Base-by-base conservation (phyloP, 164 flowering plant species). In the Cinnamomum micranthum region DNA sequence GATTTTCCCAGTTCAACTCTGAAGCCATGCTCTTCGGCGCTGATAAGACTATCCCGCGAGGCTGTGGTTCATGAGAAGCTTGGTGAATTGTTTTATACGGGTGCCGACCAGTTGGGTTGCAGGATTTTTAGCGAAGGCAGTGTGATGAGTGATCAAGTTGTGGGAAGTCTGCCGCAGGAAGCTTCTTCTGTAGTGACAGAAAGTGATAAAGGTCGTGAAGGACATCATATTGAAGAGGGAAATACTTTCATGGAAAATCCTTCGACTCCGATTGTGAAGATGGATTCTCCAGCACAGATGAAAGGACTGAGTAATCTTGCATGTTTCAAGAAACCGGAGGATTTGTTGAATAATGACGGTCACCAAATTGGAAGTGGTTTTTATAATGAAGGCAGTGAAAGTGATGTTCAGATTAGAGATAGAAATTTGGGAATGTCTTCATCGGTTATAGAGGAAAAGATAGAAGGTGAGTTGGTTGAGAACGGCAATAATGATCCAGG, bases 401-500 rank as follows among this genome's bases (percentile, higher is more conserved):
- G 13, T 27, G 69, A 67, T 67, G 41, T 67, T 67, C 69, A 67
- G 50, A 20, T 67, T 15, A 67, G 47, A 67, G 69, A 10, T 4
- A 31, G 69, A 15, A 67, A 67, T 11, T 31, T 13, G 41, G 47
- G 28, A 35, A 67, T 20, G 28, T 25, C 69, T 67, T 31, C 19
- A 33, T 28, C n/a, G 66, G 78, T 65, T 59, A 79, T 25, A 58
- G 78, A 77, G 33, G 84, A 82, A 14, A 68, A 27, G 59, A 64
- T 50, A 59, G 25, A 73, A 51, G 77, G 69, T 33, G 71, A 75
- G 28, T 76, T n/a, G 60, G 72, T 62, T 71, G 75, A 33, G 47
- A 76, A 31, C 73, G 67, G 50, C 28, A 58, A 33, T 62, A 25
- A 62, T 74, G 52, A 62, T 65, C 71, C n/a, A 12, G 77, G 66